phyloP scores from a whole-genome alignment of 345 rosid genomes.

The Linum trigynum region DNA sequence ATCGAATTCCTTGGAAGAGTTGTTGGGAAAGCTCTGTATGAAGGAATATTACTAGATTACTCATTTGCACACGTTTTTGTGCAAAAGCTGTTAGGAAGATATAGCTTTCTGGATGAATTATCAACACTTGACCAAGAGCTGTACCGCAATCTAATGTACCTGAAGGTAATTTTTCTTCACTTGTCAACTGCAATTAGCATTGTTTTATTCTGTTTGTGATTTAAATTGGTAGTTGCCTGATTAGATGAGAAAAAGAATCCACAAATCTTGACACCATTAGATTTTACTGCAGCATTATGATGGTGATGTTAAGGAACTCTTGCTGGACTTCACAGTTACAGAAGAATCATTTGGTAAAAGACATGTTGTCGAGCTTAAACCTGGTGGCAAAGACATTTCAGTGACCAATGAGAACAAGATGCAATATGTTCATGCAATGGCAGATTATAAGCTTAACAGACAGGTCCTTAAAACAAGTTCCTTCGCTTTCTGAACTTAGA shows the following conservation, averaged over 20 bases:
- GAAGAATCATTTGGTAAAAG: constrained; percentile 79
- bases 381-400: constrained; percentile 69
- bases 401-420: constrained; percentile 89
- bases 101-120: constrained; percentile 94
- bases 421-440: constrained; percentile 98
- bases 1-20: constrained; percentile 96
- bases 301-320: constrained; percentile 80
- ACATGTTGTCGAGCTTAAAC: constrained; percentile 67
- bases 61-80: constrained; percentile 87
- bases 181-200: background rate
- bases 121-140: constrained; percentile 94
- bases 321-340: constrained; percentile 80
- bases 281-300: constrained; percentile 57
- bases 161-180: constrained; percentile 58
- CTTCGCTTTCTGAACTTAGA: constrained; percentile 10
- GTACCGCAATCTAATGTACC: constrained; percentile 81
- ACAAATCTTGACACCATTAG: constrained; percentile 4
- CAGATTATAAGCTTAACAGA: constrained; percentile 89
- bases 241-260: background rate
- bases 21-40: constrained; percentile 96
- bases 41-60: constrained; percentile 90
- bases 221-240: constrained; percentile 7
- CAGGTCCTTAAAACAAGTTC: constrained; percentile 43
- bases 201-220: background rate
- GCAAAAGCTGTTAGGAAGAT: constrained; percentile 86